Conservation (phyloP, 2,329 filamentous ascomycete genomes). For the Plectosphaerella plurivora region DNA sequence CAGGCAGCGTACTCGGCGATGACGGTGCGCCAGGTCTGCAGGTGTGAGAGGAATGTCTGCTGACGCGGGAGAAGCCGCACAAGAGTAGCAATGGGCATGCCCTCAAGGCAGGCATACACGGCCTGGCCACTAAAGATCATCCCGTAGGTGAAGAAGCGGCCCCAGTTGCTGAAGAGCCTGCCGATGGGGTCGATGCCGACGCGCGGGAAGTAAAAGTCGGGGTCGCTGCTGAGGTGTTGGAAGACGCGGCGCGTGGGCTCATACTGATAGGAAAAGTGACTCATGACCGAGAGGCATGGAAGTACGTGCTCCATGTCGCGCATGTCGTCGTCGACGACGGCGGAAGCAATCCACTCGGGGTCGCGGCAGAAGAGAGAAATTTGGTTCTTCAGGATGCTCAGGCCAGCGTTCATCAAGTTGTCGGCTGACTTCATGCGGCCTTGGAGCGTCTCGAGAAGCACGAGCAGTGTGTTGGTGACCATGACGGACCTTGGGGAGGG, state of each 20-base stretch:
- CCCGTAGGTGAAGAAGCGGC: slow-evolving; percentile 10
- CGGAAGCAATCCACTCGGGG: neutral
- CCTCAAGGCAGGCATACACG: slow-evolving; percentile 4
- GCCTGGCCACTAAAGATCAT: slow-evolving; percentile 9
- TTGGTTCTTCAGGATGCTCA: slow-evolving; percentile 5
- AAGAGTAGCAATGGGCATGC: neutral
- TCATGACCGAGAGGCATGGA: slow-evolving; percentile 12
- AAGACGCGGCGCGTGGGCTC: slow-evolving; percentile 4
- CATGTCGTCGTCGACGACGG: slow-evolving; percentile 3
- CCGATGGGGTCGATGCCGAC: slow-evolving; percentile 1
- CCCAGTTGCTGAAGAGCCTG: slow-evolving; percentile 9
- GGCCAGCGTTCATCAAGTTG: slow-evolving; percentile 7
- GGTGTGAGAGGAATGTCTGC: slow-evolving; percentile 1
- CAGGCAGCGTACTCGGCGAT: slow-evolving; percentile 1
- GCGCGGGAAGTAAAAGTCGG: slow-evolving; percentile 3
- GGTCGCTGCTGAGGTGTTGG: slow-evolving; percentile 6
- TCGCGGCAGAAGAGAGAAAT: slow-evolving; percentile 2
- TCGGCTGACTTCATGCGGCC: slow-evolving; percentile 7
- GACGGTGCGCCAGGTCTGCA: slow-evolving; percentile 2
- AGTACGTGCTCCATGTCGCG: slow-evolving; percentile 12
- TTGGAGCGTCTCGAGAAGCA: slow-evolving; percentile 11
- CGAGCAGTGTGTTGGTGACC: slow-evolving; percentile 9
- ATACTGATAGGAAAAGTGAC: slow-evolving; percentile 7
- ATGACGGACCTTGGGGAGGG: slow-evolving; percentile 7
- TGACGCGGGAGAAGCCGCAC: neutral